These are phyloP conservation scores for Mycena venus DNA, from an alignment of 768 basidiomycete genomes.

Conservation along the genomic window DNA sequence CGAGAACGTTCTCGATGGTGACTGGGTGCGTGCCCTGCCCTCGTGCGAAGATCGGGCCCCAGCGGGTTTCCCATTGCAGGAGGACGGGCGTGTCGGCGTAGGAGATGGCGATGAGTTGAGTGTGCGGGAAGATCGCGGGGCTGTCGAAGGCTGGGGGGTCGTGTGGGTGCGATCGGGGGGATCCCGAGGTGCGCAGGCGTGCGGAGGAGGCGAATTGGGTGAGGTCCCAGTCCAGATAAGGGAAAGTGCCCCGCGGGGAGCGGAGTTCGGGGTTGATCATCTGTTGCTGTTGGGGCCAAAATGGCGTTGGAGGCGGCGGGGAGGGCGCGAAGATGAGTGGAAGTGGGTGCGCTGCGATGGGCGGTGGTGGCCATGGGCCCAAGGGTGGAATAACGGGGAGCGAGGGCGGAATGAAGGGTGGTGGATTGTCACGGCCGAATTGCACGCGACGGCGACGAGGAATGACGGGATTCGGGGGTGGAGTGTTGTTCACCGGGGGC, in stretches of 20 bases:
- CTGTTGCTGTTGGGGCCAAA: background rate
- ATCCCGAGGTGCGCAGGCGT: background rate
- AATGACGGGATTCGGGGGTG: background rate
- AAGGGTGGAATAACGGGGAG: background rate
- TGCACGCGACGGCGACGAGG: background rate
- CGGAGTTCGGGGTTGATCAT: slow-evolving; percentile 21
- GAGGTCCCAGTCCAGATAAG: slow-evolving; percentile 16
- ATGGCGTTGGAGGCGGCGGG: no score
- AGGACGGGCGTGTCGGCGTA: background rate
- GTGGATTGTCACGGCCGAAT: background rate
- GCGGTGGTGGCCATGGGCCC: no score
- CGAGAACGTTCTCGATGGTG: slow-evolving; percentile 48
- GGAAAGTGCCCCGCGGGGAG: background rate
- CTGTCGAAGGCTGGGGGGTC: background rate
- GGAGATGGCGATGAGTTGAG: slow-evolving; percentile 6
- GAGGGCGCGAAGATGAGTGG: no score
- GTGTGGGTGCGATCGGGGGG: background rate
- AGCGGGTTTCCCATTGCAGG: background rate
- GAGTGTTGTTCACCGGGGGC: no score
- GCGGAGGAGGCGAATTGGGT: slow-evolving; percentile 17
- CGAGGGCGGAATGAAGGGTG: background rate
- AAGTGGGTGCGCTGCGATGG: no score
- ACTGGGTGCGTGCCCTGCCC: slow-evolving; percentile 17
- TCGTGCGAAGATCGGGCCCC: slow-evolving; percentile 23
- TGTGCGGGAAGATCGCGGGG: slow-evolving; percentile 8